These are phyloP conservation scores for Ophiostoma sp. DNA, from an alignment of 2,329 filamentous ascomycete genomes.

Conservation along the genomic window DNA sequence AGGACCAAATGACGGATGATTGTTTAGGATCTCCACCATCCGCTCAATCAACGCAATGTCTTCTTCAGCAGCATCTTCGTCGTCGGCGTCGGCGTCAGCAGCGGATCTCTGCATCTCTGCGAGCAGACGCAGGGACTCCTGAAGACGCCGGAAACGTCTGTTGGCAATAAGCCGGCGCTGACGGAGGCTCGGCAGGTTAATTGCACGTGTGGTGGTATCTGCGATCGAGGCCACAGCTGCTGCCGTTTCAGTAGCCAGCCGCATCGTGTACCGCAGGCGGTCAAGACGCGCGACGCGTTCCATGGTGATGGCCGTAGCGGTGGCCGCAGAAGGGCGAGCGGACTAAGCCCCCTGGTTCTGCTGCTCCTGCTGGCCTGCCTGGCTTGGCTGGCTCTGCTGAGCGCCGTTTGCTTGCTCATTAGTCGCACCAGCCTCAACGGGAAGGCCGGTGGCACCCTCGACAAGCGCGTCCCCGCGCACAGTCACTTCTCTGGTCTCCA, in stretches of 20 bases:
- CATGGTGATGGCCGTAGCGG: background rate
- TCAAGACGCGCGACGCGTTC: background rate
- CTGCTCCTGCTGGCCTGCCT: background rate
- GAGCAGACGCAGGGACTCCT: background rate
- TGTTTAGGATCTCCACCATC: background rate
- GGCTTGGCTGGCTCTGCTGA: background rate
- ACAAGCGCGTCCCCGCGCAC: constrained; percentile 55
- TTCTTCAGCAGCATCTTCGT: background rate
- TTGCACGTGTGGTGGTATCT: background rate
- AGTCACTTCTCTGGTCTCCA: constrained; percentile 65
- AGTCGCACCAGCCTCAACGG: constrained; percentile 20
- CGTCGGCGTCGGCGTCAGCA: background rate
- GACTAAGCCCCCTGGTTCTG: background rate
- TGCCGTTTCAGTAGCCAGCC: background rate
- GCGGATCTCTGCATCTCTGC: too few relatives aligned
- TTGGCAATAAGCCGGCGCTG: background rate
- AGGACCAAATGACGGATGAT: background rate
- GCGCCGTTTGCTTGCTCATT: background rate
- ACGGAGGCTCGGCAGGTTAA: background rate
- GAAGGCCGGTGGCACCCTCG: constrained; percentile 31
- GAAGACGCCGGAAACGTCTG: background rate
- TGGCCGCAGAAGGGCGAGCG: background rate
- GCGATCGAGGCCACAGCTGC: background rate
- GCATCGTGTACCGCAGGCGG: background rate
- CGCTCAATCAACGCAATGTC: background rate